Percentiles rank a stretch among this genome's conserved stretches.
Evolutionary conservation across 2,329 filamentous ascomycete genomes (phyloP).

Genomic region (Penicillium digitatum): DNA sequence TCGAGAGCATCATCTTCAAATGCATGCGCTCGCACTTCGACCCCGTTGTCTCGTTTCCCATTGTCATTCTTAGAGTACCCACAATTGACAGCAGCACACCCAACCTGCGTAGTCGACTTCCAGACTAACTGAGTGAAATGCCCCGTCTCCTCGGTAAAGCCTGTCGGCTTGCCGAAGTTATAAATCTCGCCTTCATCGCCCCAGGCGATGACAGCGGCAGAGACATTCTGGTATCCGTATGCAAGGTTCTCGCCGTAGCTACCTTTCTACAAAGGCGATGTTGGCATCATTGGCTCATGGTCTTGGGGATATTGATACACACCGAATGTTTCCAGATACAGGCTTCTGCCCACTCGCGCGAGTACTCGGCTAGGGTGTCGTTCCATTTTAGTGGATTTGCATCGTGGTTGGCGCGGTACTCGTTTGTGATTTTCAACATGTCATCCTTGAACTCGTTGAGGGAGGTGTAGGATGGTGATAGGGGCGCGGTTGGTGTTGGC

Average conservation of each 20-base stretch:
- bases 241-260: constrained; percentile 73
- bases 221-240: constrained; percentile 59
- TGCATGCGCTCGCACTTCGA: not conserved
- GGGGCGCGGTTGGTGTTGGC: constrained; percentile 24
- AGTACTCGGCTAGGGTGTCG: constrained; percentile 55
- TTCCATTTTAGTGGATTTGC: constrained; percentile 62
- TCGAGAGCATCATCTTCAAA: constrained; percentile 14
- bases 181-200: constrained; percentile 58
- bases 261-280: constrained; percentile 43
- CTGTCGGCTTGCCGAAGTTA: constrained; percentile 52
- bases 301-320: not conserved
- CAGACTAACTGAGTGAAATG: constrained; percentile 74
- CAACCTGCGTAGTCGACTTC: constrained; percentile 58
- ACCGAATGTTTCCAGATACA: constrained; percentile 46
- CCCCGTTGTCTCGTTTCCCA: constrained; percentile 1
- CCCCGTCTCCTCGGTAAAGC: constrained; percentile 59
- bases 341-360: constrained; percentile 47
- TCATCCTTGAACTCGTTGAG: constrained; percentile 44
- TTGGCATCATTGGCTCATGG: not conserved
- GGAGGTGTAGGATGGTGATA: constrained; percentile 43
- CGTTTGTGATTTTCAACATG: constrained; percentile 64
- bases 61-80: constrained; percentile 31
- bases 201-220: constrained; percentile 62
- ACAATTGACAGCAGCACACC: constrained; percentile 51
- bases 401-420: constrained; percentile 61